Conservation (phyloP, 495 filamentous ascomycete genomes). For the Endocarpon pusillum region DNA sequence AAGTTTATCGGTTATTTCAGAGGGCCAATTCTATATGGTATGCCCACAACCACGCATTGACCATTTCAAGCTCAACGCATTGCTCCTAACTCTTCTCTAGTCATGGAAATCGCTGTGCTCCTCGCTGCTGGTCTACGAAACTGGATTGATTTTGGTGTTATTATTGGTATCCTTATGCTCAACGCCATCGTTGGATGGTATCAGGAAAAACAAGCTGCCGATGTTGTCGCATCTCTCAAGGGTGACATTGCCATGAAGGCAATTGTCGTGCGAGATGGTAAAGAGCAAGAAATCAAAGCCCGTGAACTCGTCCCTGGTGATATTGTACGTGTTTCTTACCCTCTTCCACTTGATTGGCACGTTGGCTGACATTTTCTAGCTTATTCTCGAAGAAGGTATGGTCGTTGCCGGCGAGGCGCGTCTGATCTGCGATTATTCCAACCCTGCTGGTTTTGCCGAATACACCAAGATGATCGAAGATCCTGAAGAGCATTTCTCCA, state of each 20-base stretch:
- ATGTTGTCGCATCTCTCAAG: constrained; percentile 65
- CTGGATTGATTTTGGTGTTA: constrained; percentile 77
- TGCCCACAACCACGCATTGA: constrained; percentile 10
- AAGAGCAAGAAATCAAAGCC: constrained; percentile 55
- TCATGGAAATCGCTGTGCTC: constrained; percentile 72
- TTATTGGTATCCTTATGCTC: constrained; percentile 64
- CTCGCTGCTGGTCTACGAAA: constrained; percentile 64
- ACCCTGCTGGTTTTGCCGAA: constrained; percentile 53
- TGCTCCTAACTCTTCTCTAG: constrained; percentile 25
- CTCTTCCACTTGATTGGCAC: background rate
- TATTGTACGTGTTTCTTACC: constrained; percentile 39
- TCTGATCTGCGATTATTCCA: constrained; percentile 59
- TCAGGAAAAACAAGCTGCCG: constrained; percentile 73
- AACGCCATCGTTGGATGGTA: constrained; percentile 75
- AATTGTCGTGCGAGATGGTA: constrained; percentile 51
- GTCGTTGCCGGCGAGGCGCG: constrained; percentile 59
- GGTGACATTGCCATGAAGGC: constrained; percentile 75
- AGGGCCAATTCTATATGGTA: constrained; percentile 74
- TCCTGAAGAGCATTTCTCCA: constrained; percentile 34
- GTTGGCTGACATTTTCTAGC: constrained; percentile 15
- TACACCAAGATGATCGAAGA: constrained; percentile 38
- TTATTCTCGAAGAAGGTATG: constrained; percentile 60
- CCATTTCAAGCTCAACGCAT: background rate
- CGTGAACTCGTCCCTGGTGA: constrained; percentile 69
- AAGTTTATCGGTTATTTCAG: constrained; percentile 68